Conservation (phyloP, 306 rosid species). For the Malus sylvestris region DNA sequence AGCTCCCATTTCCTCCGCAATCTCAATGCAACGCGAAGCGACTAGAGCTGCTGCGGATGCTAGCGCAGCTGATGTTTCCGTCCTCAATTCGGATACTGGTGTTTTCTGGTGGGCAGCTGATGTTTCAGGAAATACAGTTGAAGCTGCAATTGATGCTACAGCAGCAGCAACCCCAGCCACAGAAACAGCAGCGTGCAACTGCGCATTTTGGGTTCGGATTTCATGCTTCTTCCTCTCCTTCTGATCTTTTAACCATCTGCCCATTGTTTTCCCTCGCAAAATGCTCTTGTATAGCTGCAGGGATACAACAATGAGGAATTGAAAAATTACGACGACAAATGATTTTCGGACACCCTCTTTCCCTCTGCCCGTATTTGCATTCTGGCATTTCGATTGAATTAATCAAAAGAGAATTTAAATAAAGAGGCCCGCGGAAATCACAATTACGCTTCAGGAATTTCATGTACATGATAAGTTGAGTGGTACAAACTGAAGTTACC, state of each 20-base stretch:
- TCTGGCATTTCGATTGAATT: no score
- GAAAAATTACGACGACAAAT: background rate
- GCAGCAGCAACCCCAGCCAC: slow-evolving; percentile 97
- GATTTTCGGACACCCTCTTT: no score
- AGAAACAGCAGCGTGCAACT: slow-evolving; percentile 81
- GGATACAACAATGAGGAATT: slow-evolving; percentile 15
- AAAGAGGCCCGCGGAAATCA: no score
- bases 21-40: slow-evolving; percentile 94
- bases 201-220: slow-evolving; percentile 83
- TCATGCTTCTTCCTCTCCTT: slow-evolving; percentile 94
- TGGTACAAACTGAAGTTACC: slow-evolving; percentile 28
- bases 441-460: background rate
- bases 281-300: slow-evolving; percentile 73
- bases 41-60: slow-evolving; percentile 93
- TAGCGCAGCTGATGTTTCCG: slow-evolving; percentile 52
- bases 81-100: slow-evolving; percentile 12
- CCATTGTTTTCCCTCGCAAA: slow-evolving; percentile 63
- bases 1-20: slow-evolving; percentile 97
- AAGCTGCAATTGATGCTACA: slow-evolving; percentile 71
- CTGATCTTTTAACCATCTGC: slow-evolving; percentile 85
- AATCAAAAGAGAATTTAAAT: no score
- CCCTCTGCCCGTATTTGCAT: no score
- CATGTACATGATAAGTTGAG: slow-evolving; percentile 10
- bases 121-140: slow-evolving; percentile 47
- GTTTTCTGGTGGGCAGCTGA: slow-evolving; percentile 33